These are phyloP conservation scores for Schizochytrium sp. DNA, from an alignment of 108 stramenopile species.

Conservation along the genomic window DNA sequence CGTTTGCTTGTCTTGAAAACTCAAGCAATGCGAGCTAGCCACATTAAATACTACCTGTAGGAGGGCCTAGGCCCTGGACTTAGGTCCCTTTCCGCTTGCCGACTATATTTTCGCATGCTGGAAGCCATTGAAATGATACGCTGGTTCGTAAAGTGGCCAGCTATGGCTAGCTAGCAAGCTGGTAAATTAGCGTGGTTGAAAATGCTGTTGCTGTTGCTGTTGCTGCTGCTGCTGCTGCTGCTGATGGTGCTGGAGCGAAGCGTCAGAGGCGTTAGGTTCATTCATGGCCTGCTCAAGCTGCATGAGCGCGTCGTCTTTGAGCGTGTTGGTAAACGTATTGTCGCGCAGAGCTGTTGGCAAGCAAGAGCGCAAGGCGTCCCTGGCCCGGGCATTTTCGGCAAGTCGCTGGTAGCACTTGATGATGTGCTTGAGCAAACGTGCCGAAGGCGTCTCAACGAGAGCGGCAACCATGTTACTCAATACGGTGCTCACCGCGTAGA, in stretches of 20 bases:
- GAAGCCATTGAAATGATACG: no score
- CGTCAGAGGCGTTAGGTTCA: neutral
- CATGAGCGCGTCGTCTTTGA: conserved; percentile 75
- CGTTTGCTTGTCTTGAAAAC: no score
- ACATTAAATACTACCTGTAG: no score
- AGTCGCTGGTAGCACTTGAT: conserved; percentile 93
- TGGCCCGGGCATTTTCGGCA: conserved; percentile 80
- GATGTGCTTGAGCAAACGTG: conserved; percentile 92
- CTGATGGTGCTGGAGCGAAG: neutral
- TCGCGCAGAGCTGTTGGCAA: conserved; percentile 77
- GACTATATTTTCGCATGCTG: no score
- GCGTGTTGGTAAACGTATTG: conserved; percentile 64
- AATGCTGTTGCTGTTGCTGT: no score
- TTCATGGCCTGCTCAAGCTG: conserved; percentile 41
- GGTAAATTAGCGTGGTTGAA: no score
- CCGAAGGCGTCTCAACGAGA: conserved; percentile 72
- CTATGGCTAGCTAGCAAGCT: no score
- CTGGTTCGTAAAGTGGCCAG: no score
- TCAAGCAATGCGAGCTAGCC: no score
- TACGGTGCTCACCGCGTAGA: conserved; percentile 90
- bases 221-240: neutral
- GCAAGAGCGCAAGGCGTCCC: conserved; percentile 87
- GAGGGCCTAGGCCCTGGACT: no score
- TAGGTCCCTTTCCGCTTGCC: no score
- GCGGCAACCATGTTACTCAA: conserved; percentile 82